A percentile compares a stretch with the other conserved stretches of the same genome.
Conservation (phyloP, 1,284 basidiomycete species). For the Cerrena zonata region DNA sequence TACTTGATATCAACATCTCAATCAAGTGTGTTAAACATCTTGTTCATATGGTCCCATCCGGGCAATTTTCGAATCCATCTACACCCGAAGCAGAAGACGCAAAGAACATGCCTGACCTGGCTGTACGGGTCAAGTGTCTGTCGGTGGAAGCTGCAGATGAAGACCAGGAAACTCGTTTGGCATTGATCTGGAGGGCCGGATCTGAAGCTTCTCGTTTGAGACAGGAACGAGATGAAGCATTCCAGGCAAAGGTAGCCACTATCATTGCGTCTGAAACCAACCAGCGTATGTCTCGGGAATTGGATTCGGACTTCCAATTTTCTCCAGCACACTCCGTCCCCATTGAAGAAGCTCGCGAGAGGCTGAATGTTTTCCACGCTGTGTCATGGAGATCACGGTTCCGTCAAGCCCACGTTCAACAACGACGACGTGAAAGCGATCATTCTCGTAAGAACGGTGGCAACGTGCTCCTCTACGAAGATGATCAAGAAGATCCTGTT, state of each 20-base stretch:
- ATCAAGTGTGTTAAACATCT: conserved; percentile 70
- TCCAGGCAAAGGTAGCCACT: conserved; percentile 69
- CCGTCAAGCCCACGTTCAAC: conserved; percentile 14
- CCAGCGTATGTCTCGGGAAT: conserved; percentile 16
- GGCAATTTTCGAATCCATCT: conserved; percentile 43
- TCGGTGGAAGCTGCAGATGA: conserved; percentile 86
- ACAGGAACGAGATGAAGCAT: conserved; percentile 75
- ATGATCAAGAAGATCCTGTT: conserved; percentile 26
- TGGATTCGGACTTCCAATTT: conserved; percentile 46
- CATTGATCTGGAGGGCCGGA: conserved; percentile 75
- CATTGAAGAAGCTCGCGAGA: conserved; percentile 67
- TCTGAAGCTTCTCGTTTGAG: conserved; percentile 72
- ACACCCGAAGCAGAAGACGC: conserved; percentile 64
- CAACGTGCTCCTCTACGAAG: conserved; percentile 9
- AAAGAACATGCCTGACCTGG: conserved; percentile 65
- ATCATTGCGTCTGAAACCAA: conserved; percentile 40
- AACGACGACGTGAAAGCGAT: conserved; percentile 16
- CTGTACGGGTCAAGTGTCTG: conserved; percentile 55
- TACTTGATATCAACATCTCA: conserved; percentile 60
- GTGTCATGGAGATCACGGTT: conserved; percentile 59
- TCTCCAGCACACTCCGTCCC: conserved; percentile 59
- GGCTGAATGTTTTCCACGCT: conserved; percentile 73
- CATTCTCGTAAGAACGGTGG: conserved; percentile 13
- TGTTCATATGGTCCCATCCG: conserved; percentile 39
- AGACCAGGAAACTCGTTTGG: conserved; percentile 77